Conservation (phyloP, 106 monocot species). For the Cymbidium sinense region DNA sequence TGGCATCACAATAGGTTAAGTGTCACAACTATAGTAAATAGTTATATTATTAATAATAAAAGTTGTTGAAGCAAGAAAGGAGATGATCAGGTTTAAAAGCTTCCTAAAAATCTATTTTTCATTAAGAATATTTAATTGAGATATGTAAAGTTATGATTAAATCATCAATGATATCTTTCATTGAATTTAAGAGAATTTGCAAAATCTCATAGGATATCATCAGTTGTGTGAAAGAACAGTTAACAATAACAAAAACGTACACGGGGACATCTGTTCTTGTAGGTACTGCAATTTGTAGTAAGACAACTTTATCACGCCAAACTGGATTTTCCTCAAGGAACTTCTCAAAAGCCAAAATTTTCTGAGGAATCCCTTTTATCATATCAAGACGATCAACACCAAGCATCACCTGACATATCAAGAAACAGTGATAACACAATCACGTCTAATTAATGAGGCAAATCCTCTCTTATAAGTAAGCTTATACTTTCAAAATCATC, state of each 20-base stretch:
- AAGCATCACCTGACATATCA: conserved; percentile 66
- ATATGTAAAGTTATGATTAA: too few relatives aligned
- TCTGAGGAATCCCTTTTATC: conserved; percentile 97
- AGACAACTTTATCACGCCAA: conserved; percentile 84
- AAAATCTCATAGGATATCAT: too few relatives aligned
- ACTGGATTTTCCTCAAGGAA: conserved; percentile 79
- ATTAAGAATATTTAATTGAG: too few relatives aligned
- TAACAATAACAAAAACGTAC: conserved; percentile 26
- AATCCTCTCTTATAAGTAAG: not conserved
- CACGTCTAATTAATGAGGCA: not conserved
- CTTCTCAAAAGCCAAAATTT: conserved; percentile 94
- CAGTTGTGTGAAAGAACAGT: not conserved
- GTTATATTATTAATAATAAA: too few relatives aligned
- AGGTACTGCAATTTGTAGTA: conserved; percentile 91
- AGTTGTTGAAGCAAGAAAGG: too few relatives aligned
- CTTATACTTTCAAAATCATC: not conserved
- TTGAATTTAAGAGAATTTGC: too few relatives aligned
- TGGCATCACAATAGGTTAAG: too few relatives aligned
- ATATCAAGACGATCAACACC: conserved; percentile 92
- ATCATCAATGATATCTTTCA: too few relatives aligned
- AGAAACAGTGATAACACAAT: not conserved
- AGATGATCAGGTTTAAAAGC: too few relatives aligned
- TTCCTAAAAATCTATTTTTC: too few relatives aligned
- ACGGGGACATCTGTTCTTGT: conserved; percentile 96
- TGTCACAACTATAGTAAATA: too few relatives aligned